Evolutionary conservation across 805 yeast species (phyloP).

Genomic region (Hanseniaspora singularis): DNA sequence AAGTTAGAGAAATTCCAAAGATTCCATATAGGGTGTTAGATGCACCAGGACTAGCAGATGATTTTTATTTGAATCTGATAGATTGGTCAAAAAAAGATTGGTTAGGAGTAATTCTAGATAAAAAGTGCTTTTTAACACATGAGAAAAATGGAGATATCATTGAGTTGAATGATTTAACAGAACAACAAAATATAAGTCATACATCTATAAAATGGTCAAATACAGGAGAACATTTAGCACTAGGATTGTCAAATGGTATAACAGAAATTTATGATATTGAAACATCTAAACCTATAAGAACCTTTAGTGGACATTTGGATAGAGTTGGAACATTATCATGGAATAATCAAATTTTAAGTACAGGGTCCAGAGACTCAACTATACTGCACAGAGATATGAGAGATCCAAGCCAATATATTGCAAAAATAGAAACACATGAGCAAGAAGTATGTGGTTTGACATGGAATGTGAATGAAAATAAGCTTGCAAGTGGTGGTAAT

Average conservation of each 20-base stretch:
- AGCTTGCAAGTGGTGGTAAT: conserved; percentile 89
- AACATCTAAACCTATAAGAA: conserved; percentile 66
- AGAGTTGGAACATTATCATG: conserved; percentile 84
- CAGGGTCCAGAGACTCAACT: conserved; percentile 77
- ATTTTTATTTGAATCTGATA: conserved; percentile 77
- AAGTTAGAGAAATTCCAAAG: conserved; percentile 63
- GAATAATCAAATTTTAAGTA: conserved; percentile 79
- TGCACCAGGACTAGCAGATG: conserved; percentile 92
- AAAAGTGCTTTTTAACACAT: conserved; percentile 82
- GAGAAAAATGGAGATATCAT: conserved; percentile 74
- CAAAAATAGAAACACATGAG: conserved; percentile 58
- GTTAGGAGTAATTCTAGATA: conserved; percentile 81
- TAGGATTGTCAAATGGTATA: conserved; percentile 75
- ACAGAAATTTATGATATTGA: conserved; percentile 94
- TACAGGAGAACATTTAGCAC: conserved; percentile 85
- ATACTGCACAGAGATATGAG: conserved; percentile 88
- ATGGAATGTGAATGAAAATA: conserved; percentile 87
- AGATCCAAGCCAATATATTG: conserved; percentile 67
- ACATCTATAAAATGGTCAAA: conserved; percentile 90
- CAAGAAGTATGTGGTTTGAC: conserved; percentile 95
- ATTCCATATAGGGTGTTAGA: conserved; percentile 88
- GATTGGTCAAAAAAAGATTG: conserved; percentile 92
- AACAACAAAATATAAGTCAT: conserved; percentile 4
- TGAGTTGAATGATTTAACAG: conserved; percentile 48
- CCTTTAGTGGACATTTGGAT: conserved; percentile 81